Evolutionary conservation across 2,329 filamentous ascomycete species (phyloP), one percentile per base, ranked within the genome.

Genomic region (Aspergillus ustus): DNA sequence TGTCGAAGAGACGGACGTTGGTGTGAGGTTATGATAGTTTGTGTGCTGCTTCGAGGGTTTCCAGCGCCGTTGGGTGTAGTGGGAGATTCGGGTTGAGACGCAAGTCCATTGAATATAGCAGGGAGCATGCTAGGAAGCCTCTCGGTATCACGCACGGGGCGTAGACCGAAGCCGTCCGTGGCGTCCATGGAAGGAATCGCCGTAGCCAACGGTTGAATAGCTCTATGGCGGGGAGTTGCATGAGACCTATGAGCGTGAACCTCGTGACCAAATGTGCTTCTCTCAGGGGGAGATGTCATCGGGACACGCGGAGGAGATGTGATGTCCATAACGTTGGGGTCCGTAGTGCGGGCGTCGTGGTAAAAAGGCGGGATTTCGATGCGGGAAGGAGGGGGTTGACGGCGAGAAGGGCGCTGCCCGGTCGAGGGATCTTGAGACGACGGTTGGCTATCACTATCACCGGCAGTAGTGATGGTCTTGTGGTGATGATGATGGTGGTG

Each of bases 71-170:
- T 84, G 15, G 93, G 93, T 0, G 93, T 96, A 7, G 92, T 95
- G 1, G 93, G 93, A 13, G 93, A 97, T 60, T 93, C 91, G 8
- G 95, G 95, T 74, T 96, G 93, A n/a, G 94, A 97, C 46, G 86
- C 85, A 57, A 93, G 80, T 57, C 90, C 89, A 11, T 85, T 83
- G 65, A 90, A 86, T 57, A 89, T 82, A 45, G 89, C 85, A 7
- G 90, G 86, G 49, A 89, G 83, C 89, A 95, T 96, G 56, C 91
- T 95, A 51, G 90, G 91, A 61, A 95, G 84, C 62, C 93, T 88
- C 74, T 98, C 92, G 49, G 87, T 83, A 73, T 96, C 91, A 67
- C 92, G 89, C 40, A 94, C 89, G 7, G 91, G 91, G 55, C 93
- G 87, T 62, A 95, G 73, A 28, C 84, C 86, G 72, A 95, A 93